Percentiles rank a stretch among this genome's conserved stretches.
Conservation (phyloP, 192 early-diverging fungal genomes). For the Umbelopsis sp. region DNA sequence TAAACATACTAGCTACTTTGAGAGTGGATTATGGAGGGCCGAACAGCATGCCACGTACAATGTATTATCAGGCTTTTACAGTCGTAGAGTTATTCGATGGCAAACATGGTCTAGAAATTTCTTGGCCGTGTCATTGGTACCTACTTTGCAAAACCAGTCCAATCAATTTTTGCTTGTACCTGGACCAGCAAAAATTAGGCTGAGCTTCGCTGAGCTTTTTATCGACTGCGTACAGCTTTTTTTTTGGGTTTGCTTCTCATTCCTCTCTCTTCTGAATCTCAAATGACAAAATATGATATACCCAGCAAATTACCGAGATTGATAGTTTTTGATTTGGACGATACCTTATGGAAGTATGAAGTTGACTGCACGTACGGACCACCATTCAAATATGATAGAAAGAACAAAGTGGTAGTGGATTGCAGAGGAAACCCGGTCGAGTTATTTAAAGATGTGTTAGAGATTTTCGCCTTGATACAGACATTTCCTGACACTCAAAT, state of each 20-base stretch:
- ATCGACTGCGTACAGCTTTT: neutral
- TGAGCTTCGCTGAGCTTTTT: no score
- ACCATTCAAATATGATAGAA: conserved; percentile 1
- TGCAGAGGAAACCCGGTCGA: conserved; percentile 27
- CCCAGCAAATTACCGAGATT: conserved; percentile 33
- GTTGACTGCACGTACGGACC: conserved; percentile 1
- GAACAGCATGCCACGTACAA: no score
- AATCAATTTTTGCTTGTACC: no score
- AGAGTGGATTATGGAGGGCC: no score
- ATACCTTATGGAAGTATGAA: conserved; percentile 46
- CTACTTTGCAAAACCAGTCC: no score
- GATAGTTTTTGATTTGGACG: conserved; percentile 50
- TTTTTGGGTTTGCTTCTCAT: neutral
- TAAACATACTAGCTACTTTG: no score
- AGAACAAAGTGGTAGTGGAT: neutral
- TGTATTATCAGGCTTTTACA: no score
- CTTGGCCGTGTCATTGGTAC: no score
- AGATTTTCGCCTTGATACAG: conserved; percentile 35
- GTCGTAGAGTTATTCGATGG: no score
- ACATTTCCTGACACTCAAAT: conserved; percentile 37
- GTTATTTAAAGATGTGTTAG: conserved; percentile 36
- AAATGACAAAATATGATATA: neutral
- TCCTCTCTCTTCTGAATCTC: neutral
- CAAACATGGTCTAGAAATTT: no score
- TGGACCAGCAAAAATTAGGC: no score